Evolutionary conservation across 1,284 basidiomycete genomes (phyloP).

Genomic region (Ustilago xerochloae): DNA sequence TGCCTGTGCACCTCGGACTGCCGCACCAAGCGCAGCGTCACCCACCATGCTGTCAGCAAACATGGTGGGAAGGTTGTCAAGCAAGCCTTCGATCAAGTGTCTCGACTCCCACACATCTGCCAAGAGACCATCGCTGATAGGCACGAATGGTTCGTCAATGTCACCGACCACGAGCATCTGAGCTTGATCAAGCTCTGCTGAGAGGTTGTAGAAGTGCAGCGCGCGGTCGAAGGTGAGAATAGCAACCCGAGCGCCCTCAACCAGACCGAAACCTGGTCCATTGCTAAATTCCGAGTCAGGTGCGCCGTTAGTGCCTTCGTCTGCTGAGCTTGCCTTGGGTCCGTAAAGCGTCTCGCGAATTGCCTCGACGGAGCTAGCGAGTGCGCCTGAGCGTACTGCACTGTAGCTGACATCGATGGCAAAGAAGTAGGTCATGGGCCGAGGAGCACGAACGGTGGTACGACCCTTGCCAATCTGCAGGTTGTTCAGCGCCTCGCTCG

Average conservation of each 20-base stretch:
- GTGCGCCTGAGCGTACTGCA: conserved; percentile 79
- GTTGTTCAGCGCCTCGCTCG: conserved; percentile 59
- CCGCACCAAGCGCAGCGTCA: conserved; percentile 82
- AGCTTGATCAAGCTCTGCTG: conserved; percentile 75
- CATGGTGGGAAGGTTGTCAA: conserved; percentile 77
- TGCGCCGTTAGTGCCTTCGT: conserved; percentile 36
- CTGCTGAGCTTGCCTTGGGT: conserved; percentile 37
- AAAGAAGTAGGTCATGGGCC: conserved; percentile 83
- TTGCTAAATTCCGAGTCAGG: conserved; percentile 31
- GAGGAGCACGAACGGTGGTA: conserved; percentile 64
- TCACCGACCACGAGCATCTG: conserved; percentile 88
- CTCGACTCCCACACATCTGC: conserved; percentile 81
- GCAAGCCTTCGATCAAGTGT: conserved; percentile 74
- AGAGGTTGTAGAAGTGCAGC: conserved; percentile 90
- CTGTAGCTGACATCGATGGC: conserved; percentile 85
- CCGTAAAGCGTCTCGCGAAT: conserved; percentile 78
- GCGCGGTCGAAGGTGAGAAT: conserved; percentile 86
- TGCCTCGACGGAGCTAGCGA: conserved; percentile 77
- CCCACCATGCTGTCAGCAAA: conserved; percentile 73
- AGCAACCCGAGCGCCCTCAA: conserved; percentile 70
- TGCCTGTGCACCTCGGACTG: conserved; percentile 74
- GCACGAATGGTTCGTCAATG: conserved; percentile 89
- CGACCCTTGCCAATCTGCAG: conserved; percentile 61
- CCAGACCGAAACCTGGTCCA: conserved; percentile 63
- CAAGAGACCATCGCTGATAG: conserved; percentile 80